Evolutionary conservation across 768 basidiomycete species (phyloP).

Genomic region (Pisolithus marmoratus): DNA sequence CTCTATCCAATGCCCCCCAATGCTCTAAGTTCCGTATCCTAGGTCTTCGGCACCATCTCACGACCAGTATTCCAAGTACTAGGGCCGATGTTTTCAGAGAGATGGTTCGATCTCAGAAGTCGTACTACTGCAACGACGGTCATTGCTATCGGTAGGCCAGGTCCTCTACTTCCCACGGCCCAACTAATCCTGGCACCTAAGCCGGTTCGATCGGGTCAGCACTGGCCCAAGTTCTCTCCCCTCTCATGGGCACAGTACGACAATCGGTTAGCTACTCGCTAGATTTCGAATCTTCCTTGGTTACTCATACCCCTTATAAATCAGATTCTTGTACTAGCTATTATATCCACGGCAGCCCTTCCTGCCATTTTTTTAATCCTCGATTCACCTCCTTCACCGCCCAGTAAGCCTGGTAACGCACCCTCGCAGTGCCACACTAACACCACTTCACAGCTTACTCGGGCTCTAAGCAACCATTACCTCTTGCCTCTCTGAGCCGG

Average conservation of each 20-base stretch:
- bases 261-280: slow-evolving; percentile 44
- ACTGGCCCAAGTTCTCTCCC: slow-evolving; percentile 67
- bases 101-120: slow-evolving; percentile 67
- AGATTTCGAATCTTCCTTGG: too few species aligned
- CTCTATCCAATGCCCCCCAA: not conserved
- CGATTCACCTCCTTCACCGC: slow-evolving; percentile 65
- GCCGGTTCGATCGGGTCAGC: slow-evolving; percentile 74
- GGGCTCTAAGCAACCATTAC: slow-evolving; percentile 49
- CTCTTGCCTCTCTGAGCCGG: slow-evolving; percentile 46
- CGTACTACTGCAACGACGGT: slow-evolving; percentile 65
- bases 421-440: not conserved
- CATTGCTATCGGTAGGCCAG: slow-evolving; percentile 40
- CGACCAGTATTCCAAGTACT: slow-evolving; percentile 68
- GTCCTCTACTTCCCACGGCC: not conserved
- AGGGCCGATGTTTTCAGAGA: slow-evolving; percentile 70
- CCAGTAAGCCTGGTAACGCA: slow-evolving; percentile 42
- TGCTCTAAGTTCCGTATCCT: not conserved
- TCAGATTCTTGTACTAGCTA: slow-evolving; percentile 68
- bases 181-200: slow-evolving; percentile 17
- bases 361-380: slow-evolving; percentile 60
- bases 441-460: slow-evolving; percentile 47
- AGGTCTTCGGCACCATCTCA: slow-evolving; percentile 56
- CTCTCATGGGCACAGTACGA: slow-evolving; percentile 47
- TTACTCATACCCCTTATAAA: not conserved
- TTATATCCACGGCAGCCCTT: slow-evolving; percentile 57